Base-by-base conservation (phyloP, 768 basidiomycete genomes). In the Saitozyma podzolica region DNA sequence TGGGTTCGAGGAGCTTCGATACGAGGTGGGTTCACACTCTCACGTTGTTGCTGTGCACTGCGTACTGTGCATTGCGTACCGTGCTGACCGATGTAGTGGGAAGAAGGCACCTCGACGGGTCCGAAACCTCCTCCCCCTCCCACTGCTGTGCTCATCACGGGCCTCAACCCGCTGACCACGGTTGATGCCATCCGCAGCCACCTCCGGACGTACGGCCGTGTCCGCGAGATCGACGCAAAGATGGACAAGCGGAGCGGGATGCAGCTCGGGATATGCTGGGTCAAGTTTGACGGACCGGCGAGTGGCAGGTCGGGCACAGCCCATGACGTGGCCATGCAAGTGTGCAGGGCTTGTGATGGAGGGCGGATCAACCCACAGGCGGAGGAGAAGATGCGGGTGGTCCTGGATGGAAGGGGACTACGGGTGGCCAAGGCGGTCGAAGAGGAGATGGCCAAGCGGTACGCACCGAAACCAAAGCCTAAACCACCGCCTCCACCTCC, bases 241-340 rank as follows among this genome's bases (percentile, higher is more conserved):
- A 85, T 89, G 62, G 89, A 95, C 80, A 84, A 84, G 60, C 83
- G 84, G 55, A 91, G 87, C n/a, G 93, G 92, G 3, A 87, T 86
- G 54, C 85, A 88, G 1, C 84, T 96, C 0, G 93, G 94, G 2
- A 85, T 97, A 48, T 85, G 91, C 48, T 86, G 85, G 73, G 84
- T 97, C 65, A 85, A 84, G 66, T 97, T 77, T 59, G 64, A 72
- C 55, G 54, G 8, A 11, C 66, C 65, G 50, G 50, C 58, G 14
- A 62, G 65, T 14, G 68, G 66, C n/a, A 54, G 50, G 49, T 45
- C 42, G 45, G 62, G 54, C 13, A 66, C 64, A 6, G 69, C 84
- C 0, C 86, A 87, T 63, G 86, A 87, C 14, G 87, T 89, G 50
- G 92, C 92, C 6, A 83, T 82, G 59, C 72, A 79, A 50, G 92